These are phyloP conservation scores for Fusarium sambucinum DNA, from an alignment of 2,329 filamentous ascomycete species.

Conservation along the genomic window DNA sequence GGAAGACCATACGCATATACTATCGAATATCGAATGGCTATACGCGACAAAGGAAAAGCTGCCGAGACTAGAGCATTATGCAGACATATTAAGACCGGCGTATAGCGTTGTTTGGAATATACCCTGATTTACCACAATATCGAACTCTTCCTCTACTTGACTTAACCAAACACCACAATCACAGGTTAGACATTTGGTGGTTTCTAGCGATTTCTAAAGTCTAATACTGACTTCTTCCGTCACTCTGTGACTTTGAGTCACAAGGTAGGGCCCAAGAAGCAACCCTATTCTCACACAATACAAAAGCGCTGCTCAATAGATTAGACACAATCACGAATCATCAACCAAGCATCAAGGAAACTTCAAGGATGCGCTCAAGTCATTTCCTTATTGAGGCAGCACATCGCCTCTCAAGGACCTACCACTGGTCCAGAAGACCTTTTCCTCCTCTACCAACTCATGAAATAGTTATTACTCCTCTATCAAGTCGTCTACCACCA, in stretches of 20 bases:
- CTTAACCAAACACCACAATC: background rate
- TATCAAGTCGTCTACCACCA: too few relatives aligned
- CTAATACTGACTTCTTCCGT: background rate
- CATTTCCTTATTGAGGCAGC: background rate
- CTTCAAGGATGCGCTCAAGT: background rate
- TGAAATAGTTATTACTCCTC: too few relatives aligned
- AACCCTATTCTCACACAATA: background rate
- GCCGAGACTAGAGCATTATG: background rate
- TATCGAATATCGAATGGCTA: background rate
- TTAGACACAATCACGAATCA: background rate
- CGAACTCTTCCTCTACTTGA: background rate
- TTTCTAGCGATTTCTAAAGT: background rate
- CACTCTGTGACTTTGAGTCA: background rate
- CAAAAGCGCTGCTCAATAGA: background rate
- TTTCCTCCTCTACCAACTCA: too few relatives aligned
- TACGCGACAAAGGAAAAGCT: background rate
- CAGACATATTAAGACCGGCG: background rate
- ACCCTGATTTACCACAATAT: background rate
- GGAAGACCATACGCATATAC: background rate
- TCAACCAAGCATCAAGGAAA: background rate
- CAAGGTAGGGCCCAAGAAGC: background rate
- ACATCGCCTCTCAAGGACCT: too few relatives aligned
- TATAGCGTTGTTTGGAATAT: constrained; percentile 14
- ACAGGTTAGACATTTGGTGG: background rate
- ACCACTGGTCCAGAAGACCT: too few relatives aligned